phyloP scores from a whole-genome alignment of 202 grass and related monocot genomes.

The Bolboschoenoplectus hybrid region DNA sequence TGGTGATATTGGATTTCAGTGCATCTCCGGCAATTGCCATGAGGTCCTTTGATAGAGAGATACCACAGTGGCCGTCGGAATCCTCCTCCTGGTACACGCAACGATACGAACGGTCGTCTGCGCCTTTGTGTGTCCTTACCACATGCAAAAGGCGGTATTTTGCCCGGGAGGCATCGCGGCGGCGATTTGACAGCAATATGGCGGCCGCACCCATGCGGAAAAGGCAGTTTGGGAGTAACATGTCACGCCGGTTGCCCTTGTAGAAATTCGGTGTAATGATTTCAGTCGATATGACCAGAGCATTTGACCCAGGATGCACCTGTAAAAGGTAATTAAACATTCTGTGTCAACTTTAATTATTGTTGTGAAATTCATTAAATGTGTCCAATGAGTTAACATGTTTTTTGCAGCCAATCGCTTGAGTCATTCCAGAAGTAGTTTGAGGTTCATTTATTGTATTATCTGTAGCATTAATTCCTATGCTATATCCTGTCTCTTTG shows the following conservation, averaged over 20 bases:
- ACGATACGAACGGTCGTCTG: slow-evolving; percentile 81
- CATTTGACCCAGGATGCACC: slow-evolving; percentile 80
- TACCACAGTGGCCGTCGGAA: slow-evolving; percentile 72
- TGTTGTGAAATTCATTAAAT: slow-evolving; percentile 36
- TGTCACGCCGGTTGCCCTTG: slow-evolving; percentile 57
- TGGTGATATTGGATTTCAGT: slow-evolving; percentile 97
- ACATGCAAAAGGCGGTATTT: slow-evolving; percentile 89
- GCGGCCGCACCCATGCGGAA: slow-evolving; percentile 90
- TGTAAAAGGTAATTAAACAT: slow-evolving; percentile 23
- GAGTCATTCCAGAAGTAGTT: slow-evolving; percentile 24
- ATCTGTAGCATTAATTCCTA: slow-evolving; percentile 23
- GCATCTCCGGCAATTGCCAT: slow-evolving; percentile 97
- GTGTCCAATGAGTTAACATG: not conserved
- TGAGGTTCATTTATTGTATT: slow-evolving; percentile 9
- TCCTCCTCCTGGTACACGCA: slow-evolving; percentile 98
- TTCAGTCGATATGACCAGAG: slow-evolving; percentile 80
- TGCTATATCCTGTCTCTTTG: slow-evolving; percentile 23
- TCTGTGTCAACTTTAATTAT: slow-evolving; percentile 44
- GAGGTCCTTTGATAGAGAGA: slow-evolving; percentile 91
- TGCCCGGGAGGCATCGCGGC: slow-evolving; percentile 55
- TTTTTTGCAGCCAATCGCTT: not conserved
- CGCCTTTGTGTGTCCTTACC: slow-evolving; percentile 85
- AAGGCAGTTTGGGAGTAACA: slow-evolving; percentile 86
- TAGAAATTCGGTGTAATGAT: slow-evolving; percentile 96
- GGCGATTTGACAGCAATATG: slow-evolving; percentile 76